Base-by-base conservation (phyloP, 1,139 yeast genomes). In the Scheffersomyces quercinus region DNA sequence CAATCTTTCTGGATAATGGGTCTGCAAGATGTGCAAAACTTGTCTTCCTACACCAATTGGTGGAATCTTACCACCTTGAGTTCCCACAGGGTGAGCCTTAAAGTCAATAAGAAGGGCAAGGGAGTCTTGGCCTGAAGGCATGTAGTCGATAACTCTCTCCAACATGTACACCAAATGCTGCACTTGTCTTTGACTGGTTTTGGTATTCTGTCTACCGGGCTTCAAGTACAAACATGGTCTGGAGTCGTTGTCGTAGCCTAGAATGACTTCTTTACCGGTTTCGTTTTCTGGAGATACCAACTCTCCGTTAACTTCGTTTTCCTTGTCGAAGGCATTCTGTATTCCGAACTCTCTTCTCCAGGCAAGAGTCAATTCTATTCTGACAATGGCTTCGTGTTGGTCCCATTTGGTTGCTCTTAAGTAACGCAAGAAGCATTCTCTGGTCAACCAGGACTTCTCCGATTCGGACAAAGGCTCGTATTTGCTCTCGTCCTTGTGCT, bases 1-100 rank as follows among this genome's bases (percentile, higher is more conserved):
- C 51, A 93, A 75, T 56, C 98, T 78, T 65, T 93, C 99, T 1
- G 98, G 98, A 62, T 93, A 93, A 63, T 93, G 98, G 14, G 95
- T 90, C 68, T 93, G 97, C 54, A 91, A 73, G 54, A 90, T 88
- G 61, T 84, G 87, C 49, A 91, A 71, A 34, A 90, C 96, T 62
- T 88, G 95, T 50, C 88, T 82, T 20, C 90, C 89, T 15, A 79
- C 85, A 33, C 86, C 79, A 31, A 93, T 74, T 1, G 97, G 90
- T 3, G 99, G 99, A 39, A 89, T 79, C 63, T 88, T 89, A 38
- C 79, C 58, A 66, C 83, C 63, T 65, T 77, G 67, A 60, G 81
- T 67, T 46, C 85, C 70, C 12, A 68, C 47, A 64, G 64, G 62
- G 11, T 67, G 66, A 1, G 76, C 68, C 52, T 75, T 73, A 54